Evolutionary conservation across 2,329 filamentous ascomycete species (phyloP), one percentile per base, ranked within the genome.

Genomic region (Pseudogymnoascus sp.): DNA sequence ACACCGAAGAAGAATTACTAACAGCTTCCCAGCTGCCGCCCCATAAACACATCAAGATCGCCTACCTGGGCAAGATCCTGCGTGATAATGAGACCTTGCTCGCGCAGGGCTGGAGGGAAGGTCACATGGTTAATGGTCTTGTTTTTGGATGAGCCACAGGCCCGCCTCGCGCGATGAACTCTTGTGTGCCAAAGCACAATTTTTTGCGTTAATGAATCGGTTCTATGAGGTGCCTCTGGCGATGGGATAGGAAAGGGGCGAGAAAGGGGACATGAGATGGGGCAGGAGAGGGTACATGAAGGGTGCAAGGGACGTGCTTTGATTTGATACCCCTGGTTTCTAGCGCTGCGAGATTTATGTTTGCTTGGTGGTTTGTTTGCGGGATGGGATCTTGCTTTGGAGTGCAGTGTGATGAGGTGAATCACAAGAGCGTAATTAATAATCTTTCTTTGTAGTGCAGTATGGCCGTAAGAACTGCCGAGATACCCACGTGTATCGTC

Each of bases 21-120:
- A 61, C 24, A 21, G 7, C 21, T 58, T 26, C 4, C 9, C 39
- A 72, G 87, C 76, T 92, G 33, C 73, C 80, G 1, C 71, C 77
- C 6, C 77, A 76, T 47, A 84, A 83, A 64, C 82, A 79, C 57
- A 78, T 96, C 59, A 84, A 84, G 60, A 82, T 96, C 63, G 86
- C 85, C 17, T 95, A 96, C 72, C 81, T 94, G 74, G 92, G 92
- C 66, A 90, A 86, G 71, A 83, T 92, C 59, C 80, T 96, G 50
- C 85, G 86, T 66, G 89, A 93, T 65, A 79, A 80, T 60, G 72
- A 82, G 17, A 80, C 86, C 0, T 76, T 96, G 15, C 73, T 78
- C 47, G 80, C 81, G 2, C 88, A 94, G 67, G 88, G 88, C 58
- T 96, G 90, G 89, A 83, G 85, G 68, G 79, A 82, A 64, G 88